Evolutionary conservation across 371 early-diverging fungal genomes (phyloP).

Genomic region (Zopfochytrium polystomum): DNA sequence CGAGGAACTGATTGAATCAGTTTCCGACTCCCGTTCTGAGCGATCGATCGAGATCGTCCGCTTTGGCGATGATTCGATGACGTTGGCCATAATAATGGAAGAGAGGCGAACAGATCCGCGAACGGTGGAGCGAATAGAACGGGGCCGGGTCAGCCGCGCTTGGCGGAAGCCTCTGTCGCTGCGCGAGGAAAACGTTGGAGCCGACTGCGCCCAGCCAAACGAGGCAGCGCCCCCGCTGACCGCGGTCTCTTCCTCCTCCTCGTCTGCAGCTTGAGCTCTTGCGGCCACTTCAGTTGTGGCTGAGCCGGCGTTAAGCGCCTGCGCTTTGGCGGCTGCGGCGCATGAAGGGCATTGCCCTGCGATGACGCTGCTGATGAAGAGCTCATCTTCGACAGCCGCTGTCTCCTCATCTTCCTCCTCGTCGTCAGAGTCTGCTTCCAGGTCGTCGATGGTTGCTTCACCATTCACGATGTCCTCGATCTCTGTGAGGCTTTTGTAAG

Average conservation of each 20-base stretch:
- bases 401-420: conserved; percentile 6
- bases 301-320: not conserved
- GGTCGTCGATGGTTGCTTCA: conserved; percentile 17
- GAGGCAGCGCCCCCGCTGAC: not conserved
- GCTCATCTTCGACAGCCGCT: conserved; percentile 2
- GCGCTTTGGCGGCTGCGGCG: not conserved
- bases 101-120: conserved; percentile 18
- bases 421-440: conserved; percentile 11
- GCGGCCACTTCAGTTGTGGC: not conserved
- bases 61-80: too few species aligned
- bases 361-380: not conserved
- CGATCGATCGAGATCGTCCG: too few species aligned
- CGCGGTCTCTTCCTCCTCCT: not conserved
- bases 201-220: not conserved
- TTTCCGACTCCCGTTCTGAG: not conserved
- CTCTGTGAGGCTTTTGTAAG: conserved; percentile 20
- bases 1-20: not conserved
- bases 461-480: conserved; percentile 25
- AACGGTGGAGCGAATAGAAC: conserved; percentile 10
- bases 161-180: conserved; percentile 9
- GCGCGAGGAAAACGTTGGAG: not conserved
- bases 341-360: not conserved
- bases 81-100: too few species aligned
- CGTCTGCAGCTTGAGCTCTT: not conserved
- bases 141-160: conserved; percentile 9